Evolutionary conservation across 495 filamentous ascomycete species (phyloP).

Genomic region (Parathielavia hyrcaniae): DNA sequence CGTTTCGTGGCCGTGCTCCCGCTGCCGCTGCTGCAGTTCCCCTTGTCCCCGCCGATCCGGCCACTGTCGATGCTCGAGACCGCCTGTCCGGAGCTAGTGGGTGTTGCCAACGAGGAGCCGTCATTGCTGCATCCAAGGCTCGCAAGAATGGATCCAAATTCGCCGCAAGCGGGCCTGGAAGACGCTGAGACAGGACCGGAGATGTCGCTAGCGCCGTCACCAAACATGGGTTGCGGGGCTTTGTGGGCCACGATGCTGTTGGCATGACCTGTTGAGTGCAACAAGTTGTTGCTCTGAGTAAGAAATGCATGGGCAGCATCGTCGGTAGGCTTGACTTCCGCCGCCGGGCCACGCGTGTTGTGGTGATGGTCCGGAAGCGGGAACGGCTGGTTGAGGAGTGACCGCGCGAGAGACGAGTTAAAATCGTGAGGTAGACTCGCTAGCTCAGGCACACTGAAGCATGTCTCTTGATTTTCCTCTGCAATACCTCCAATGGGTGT

Average conservation of each 20-base stretch:
- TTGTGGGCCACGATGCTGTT: constrained; percentile 31
- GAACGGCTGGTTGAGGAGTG: constrained; percentile 42
- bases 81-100: neutral
- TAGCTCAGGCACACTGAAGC: constrained; percentile 8
- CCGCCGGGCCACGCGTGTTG: constrained; percentile 25
- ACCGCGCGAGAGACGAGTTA: constrained; percentile 38
- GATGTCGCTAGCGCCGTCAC: neutral
- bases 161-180: neutral
- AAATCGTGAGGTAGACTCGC: constrained; percentile 29
- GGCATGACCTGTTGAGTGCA: constrained; percentile 15
- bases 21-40: neutral
- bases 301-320: constrained; percentile 31
- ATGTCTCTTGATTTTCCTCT: constrained; percentile 14
- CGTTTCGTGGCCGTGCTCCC: constrained; percentile 31
- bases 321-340: constrained; percentile 38
- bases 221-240: constrained; percentile 33
- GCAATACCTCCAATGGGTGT: constrained; percentile 29
- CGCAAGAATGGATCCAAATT: constrained; percentile 6
- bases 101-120: neutral
- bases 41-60: constrained; percentile 1
- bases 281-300: constrained; percentile 9
- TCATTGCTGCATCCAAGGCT: neutral
- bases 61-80: neutral
- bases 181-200: neutral
- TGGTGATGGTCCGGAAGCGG: constrained; percentile 32